phyloP scores from a whole-genome alignment of 352 stramenopile species.

The Plasmopara muralis region DNA sequence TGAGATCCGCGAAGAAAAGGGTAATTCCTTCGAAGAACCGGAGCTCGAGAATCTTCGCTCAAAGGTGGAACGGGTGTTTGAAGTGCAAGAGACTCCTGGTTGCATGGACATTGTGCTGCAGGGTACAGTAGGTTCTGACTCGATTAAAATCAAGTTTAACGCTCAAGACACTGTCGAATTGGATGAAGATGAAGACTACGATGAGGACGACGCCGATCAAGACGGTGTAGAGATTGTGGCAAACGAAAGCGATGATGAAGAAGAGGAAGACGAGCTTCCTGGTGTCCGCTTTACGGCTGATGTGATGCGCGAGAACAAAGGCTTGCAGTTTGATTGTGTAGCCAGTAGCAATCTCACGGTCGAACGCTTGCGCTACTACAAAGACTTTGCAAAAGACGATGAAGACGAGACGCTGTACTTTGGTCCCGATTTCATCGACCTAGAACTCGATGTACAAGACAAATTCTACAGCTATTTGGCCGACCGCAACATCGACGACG shows the following conservation, averaged over 20 bases:
- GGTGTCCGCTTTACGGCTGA: conserved; percentile 75
- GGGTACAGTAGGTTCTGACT: conserved; percentile 41
- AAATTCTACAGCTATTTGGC: conserved; percentile 74
- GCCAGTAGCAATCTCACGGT: conserved; percentile 76
- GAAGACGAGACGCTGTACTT: conserved; percentile 70
- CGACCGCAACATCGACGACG: conserved; percentile 74
- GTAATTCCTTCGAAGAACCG: conserved; percentile 72
- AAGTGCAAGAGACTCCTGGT: conserved; percentile 45
- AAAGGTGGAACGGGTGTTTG: conserved; percentile 64
- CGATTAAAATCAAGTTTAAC: conserved; percentile 77
- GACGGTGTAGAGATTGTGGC: conserved; percentile 22
- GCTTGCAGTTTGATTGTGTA: conserved; percentile 77
- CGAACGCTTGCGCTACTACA: conserved; percentile 65
- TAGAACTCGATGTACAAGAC: conserved; percentile 82
- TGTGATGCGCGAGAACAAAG: conserved; percentile 61
- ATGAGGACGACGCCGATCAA: conserved; percentile 41
- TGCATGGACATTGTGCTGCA: conserved; percentile 66
- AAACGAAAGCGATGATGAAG: conserved; percentile 48
- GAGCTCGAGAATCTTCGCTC: conserved; percentile 63
- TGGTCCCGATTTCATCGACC: conserved; percentile 73
- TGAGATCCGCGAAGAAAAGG: conserved; percentile 77
- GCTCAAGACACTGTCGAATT: conserved; percentile 66
- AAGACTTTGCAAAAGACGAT: conserved; percentile 41
- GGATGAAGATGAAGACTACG: conserved; percentile 51
- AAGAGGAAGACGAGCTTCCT: conserved; percentile 60